Evolutionary conservation across 2,329 filamentous ascomycete genomes (phyloP).

Genomic region (Fusarium subglutinans): DNA sequence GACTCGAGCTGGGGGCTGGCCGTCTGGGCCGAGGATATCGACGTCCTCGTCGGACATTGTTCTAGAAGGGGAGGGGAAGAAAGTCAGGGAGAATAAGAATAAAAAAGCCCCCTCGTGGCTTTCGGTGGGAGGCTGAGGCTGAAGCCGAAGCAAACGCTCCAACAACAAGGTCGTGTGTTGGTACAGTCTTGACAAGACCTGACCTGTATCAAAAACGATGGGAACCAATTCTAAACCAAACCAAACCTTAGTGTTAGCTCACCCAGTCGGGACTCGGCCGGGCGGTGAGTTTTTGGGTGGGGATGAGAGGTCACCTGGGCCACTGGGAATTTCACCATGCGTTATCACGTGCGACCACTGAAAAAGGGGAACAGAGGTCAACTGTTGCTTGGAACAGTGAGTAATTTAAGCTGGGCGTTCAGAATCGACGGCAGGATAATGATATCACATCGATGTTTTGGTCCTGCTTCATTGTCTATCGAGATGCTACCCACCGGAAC

Average conservation of each 20-base stretch:
- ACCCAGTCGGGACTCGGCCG: conserved; percentile 39
- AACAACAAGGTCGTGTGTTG: conserved; percentile 17
- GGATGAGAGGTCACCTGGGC: conserved; percentile 41
- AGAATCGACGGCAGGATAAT: neutral
- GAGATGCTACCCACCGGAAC: conserved; percentile 10
- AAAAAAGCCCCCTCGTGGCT: conserved; percentile 15
- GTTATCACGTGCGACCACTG: conserved; percentile 32
- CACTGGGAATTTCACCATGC: conserved; percentile 36
- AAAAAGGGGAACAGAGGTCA: neutral
- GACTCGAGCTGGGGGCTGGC: conserved; percentile 46
- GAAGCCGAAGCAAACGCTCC: conserved; percentile 34
- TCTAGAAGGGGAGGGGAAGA: neutral
- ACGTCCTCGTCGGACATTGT: conserved; percentile 53
- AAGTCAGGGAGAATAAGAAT: neutral
- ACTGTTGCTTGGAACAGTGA: neutral
- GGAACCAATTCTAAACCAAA: conserved; percentile 1
- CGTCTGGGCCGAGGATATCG: conserved; percentile 50
- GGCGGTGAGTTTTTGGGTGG: conserved; percentile 41
- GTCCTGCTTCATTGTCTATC: neutral
- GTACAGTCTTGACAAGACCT: neutral
- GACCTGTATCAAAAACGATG: conserved; percentile 1
- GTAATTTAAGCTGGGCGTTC: neutral
- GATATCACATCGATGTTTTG: conserved; percentile 3
- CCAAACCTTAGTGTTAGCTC: conserved; percentile 13
- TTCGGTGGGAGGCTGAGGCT: conserved; percentile 5